Conservation (phyloP, 208 protist species). For the Trypanosoma platydactyli region DNA sequence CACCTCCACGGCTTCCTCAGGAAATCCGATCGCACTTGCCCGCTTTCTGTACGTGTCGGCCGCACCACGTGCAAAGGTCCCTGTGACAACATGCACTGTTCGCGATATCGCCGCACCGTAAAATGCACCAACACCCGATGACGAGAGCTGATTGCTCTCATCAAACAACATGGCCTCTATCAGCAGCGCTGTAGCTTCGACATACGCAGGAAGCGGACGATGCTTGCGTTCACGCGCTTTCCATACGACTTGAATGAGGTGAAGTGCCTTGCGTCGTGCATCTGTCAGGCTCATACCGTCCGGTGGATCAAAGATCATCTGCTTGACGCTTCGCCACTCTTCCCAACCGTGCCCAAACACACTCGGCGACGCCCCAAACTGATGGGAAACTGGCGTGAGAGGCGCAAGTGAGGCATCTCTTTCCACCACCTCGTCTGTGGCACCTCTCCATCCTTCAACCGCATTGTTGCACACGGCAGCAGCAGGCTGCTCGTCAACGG, state of each 20-base stretch:
- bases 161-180: constrained; percentile 59
- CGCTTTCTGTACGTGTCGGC: constrained; percentile 82
- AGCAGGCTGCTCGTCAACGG: not conserved
- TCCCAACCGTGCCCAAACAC: constrained; percentile 69
- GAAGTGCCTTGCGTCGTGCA: constrained; percentile 48
- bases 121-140: constrained; percentile 12
- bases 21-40: constrained; percentile 67
- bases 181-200: constrained; percentile 69
- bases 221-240: constrained; percentile 51
- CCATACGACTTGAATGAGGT: constrained; percentile 48
- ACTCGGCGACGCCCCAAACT: constrained; percentile 20
- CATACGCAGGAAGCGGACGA: constrained; percentile 62
- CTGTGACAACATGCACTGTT: constrained; percentile 83
- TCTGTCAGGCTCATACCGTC: constrained; percentile 16
- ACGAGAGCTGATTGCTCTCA: constrained; percentile 32
- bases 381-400: constrained; percentile 1
- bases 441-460: not conserved
- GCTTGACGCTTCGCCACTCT: constrained; percentile 69
- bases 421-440: not conserved
- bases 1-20: constrained; percentile 86
- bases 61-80: constrained; percentile 57
- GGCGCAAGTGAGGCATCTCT: not conserved
- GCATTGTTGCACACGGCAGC: too few relatives aligned
- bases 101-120: constrained; percentile 84
- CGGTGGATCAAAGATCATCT: constrained; percentile 44